Evolutionary conservation across 192 early-diverging fungal genomes (phyloP), one percentile per base, ranked within the genome.

Genomic region (Piromyces sp.): DNA sequence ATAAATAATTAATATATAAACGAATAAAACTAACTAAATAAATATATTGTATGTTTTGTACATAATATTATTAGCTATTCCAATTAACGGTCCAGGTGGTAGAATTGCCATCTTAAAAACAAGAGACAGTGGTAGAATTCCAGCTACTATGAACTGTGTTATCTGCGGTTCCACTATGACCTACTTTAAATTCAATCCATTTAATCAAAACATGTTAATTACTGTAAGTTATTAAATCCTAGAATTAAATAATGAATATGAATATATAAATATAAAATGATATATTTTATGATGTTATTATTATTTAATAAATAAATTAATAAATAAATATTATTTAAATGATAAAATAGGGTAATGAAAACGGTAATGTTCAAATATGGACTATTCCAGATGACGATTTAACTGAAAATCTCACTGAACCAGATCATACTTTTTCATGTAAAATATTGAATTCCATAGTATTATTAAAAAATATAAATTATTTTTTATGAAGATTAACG

Each of bases 41-140:
- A 4, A 36, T 36, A 36, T 36, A 36, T 36, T 36, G 12, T 36
- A 36, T 36, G 12, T 36, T 7, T 36, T 36, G 12, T 36, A 36
- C 12, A 38, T 38, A 38, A 89, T 38, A 84, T 9, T 6, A 33
- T 33, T 96, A 78, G 93, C 94, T 0, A 88, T 95, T 29, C 89
- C 94, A 19, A 86, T 94, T 51, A 82, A 87, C 22, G 96, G 95
- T 29, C 87, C 91, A 31, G 96, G 96, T 29, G 96, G 96, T 28
- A 89, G 94, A 81, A 81, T 97, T 79, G 94, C 88, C 3, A 87
- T 96, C 30, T 86, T 93, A 81, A 86, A 89, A n/a, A 84, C 87
- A 3, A 84, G 51, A 26, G 88, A 79, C 89, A 89, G n/a, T 13
- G 95, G 94, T 13, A 89, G 96, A 29, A 80, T 94, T 13, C 91